Evolutionary conservation across 768 basidiomycete species (phyloP).

Genomic region (Mycena indigotica): DNA sequence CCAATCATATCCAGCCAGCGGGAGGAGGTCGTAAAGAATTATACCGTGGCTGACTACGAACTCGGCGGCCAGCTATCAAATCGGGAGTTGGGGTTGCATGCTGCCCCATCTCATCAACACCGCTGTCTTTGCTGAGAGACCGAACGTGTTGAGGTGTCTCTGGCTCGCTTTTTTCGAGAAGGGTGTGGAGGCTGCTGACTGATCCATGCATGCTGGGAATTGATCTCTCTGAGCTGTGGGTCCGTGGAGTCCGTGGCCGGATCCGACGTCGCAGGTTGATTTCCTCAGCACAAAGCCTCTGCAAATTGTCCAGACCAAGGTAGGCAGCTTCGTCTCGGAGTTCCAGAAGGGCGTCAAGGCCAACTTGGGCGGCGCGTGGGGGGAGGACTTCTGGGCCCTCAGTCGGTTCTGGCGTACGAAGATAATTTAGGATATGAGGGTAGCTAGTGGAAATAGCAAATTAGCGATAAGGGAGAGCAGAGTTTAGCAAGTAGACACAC

Average conservation of each 20-base stretch:
- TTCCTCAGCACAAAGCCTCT: conserved; percentile 68
- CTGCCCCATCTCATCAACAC: conserved; percentile 21
- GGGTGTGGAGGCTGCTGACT: conserved; percentile 59
- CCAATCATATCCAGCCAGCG: conserved; percentile 50
- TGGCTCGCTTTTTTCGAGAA: conserved; percentile 56
- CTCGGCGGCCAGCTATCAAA: conserved; percentile 41
- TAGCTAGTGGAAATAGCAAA: conserved; percentile 49
- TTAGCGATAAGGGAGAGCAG: not conserved
- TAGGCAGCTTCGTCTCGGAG: conserved; percentile 79
- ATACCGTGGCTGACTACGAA: conserved; percentile 31
- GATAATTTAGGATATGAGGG: conserved; percentile 67
- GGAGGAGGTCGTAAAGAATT: conserved; percentile 37
- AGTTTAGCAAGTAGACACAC: conserved; percentile 47
- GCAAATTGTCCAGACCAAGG: conserved; percentile 67
- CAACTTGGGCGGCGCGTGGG: conserved; percentile 51
- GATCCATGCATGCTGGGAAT: conserved; percentile 56
- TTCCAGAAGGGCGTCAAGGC: conserved; percentile 69
- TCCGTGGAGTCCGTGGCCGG: conserved; percentile 44
- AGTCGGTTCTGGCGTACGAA: conserved; percentile 56
- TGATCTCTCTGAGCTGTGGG: conserved; percentile 36
- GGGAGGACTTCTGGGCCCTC: conserved; percentile 60
- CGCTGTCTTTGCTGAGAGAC: conserved; percentile 15
- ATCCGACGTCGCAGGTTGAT: conserved; percentile 53
- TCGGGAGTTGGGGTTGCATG: conserved; percentile 47
- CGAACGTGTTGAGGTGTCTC: conserved; percentile 22